phyloP scores from a whole-genome alignment of 495 filamentous ascomycete genomes.

The Penicillium roqueforti region DNA sequence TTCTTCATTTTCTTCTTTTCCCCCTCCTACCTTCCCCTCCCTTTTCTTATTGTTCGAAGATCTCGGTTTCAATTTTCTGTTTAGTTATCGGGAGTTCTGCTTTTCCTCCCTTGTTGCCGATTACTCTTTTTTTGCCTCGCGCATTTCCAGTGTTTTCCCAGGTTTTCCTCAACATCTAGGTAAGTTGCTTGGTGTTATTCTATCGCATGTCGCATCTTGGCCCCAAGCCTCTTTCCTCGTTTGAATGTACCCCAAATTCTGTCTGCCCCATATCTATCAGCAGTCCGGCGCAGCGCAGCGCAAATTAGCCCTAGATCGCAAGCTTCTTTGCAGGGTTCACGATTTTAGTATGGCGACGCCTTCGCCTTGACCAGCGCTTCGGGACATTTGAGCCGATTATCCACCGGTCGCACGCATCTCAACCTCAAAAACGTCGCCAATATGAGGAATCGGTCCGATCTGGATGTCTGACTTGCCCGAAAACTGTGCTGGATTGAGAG shows the following conservation, averaged over 20 bases:
- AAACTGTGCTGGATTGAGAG: neutral
- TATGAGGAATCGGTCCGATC: neutral
- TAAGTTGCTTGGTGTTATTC: slow-evolving; percentile 16
- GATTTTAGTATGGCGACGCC: neutral
- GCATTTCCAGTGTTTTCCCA: slow-evolving; percentile 27
- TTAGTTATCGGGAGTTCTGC: slow-evolving; percentile 31
- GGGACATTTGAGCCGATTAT: slow-evolving; percentile 8
- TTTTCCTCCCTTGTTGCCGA: slow-evolving; percentile 19
- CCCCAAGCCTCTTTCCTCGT: slow-evolving; percentile 21
- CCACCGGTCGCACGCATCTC: neutral
- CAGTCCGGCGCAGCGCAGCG: neutral
- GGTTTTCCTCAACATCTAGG: slow-evolving; percentile 18
- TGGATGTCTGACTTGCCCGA: neutral
- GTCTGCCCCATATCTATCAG: neutral
- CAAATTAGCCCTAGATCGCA: neutral
- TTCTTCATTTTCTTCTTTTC: slow-evolving; percentile 45
- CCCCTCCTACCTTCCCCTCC: slow-evolving; percentile 29
- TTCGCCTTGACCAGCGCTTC: slow-evolving; percentile 13
- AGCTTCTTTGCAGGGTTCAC: neutral
- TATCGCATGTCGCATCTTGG: slow-evolving; percentile 4
- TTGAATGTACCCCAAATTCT: neutral
- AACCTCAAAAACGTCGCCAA: neutral
- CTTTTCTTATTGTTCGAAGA: slow-evolving; percentile 34
- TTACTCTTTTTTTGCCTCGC: slow-evolving; percentile 26
- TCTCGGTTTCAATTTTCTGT: slow-evolving; percentile 31